Evolutionary conservation across 371 early-diverging fungal genomes (phyloP), one percentile per base, ranked within the genome.

Genomic region (Rhizomucor miehei): DNA sequence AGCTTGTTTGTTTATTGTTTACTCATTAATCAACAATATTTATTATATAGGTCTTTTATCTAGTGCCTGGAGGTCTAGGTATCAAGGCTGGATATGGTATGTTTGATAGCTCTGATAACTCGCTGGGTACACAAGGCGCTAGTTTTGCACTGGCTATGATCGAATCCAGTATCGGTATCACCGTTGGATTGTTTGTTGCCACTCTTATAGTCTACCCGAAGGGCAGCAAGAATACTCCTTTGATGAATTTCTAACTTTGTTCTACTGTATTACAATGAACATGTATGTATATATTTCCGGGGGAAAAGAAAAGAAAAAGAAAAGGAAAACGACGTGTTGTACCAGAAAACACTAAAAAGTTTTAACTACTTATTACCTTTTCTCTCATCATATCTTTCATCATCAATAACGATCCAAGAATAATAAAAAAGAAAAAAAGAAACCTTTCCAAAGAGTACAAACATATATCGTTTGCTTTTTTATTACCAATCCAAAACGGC

Each of bases 21-120:
- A n/a, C n/a, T n/a, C n/a, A n/a, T n/a, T n/a, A n/a, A n/a, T n/a
- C n/a, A n/a, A n/a, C n/a, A n/a, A n/a, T n/a, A n/a, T n/a, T n/a
- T n/a, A n/a, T n/a, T n/a, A n/a, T n/a, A 39, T 45, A 60, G 64
- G 54, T 66, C 6, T 67, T 85, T 44, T 66, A 78, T 51, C 56
- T 85, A 24, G 85, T 85, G 0, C 85, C 85, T 1, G 80, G 85
- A 11, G 73, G 74, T 60, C 67, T 85, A 35, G 79, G 77, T 50
- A 51, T 77, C 57, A 77, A 77, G 44, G 69, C 77, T 14, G 77
- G 74, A 10, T 52, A 69, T n/a, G 77, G 77, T 3, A 62, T 74
- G 23, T 77, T 77, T 70, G 51, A 51, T 57, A 45, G 48, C 51
- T 16, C 24, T 19, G 63, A 61, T 9, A 70, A 67, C 24, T 68